Evolutionary conservation across 2,329 filamentous ascomycete species (phyloP), one percentile per base, ranked within the genome.

Genomic region (Fusarium pilosicola): DNA sequence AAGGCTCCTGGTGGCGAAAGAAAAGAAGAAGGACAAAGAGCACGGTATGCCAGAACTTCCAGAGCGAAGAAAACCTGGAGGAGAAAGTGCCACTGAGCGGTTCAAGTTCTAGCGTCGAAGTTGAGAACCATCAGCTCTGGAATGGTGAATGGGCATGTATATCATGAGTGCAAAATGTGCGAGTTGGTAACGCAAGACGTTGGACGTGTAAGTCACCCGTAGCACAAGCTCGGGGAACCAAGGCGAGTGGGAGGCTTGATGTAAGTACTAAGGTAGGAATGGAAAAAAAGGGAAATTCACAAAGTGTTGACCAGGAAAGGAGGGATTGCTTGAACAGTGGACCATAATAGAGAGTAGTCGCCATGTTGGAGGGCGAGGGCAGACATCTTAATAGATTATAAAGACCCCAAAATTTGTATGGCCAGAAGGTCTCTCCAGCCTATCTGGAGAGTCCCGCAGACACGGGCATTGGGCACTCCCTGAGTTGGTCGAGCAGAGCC

Each of bases 311-410:
- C 18, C n/a, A 30, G 41, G 38, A 34, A 57, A 30, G 32, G 32
- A 57, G 28, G 28, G 38, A 18, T 42, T 62, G 36, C 17, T 65
- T 41, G 56, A 49, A 24, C 14, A 45, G 55, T 30, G 62, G 44
- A 44, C 28, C 17, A 39, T 26, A 58, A 61, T 28, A 30, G 41
- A 62, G 41, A 45, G 18, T 42, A 61, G 30, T 38, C 28, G 45
- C 26, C 55, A 62, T 74, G 49, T n/a, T 65, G 62, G 62, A 61
- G 67, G 71, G 71, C 46, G 71, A 68, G 54, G 57, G 48, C 39
- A 56, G 56, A 36, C 71, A 72, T 63, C 64, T 74, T 74, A 68
- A 74, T 49, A 51, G 32, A 46, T 71, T 49, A 58, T 62, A 48
- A 64, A 34, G 36, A 41, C 52, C 66, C 56, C 55, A 22, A 44